These are phyloP conservation scores for Telopea speciosissima DNA, from an alignment of 177 flowering plant genomes.

Conservation along the genomic window DNA sequence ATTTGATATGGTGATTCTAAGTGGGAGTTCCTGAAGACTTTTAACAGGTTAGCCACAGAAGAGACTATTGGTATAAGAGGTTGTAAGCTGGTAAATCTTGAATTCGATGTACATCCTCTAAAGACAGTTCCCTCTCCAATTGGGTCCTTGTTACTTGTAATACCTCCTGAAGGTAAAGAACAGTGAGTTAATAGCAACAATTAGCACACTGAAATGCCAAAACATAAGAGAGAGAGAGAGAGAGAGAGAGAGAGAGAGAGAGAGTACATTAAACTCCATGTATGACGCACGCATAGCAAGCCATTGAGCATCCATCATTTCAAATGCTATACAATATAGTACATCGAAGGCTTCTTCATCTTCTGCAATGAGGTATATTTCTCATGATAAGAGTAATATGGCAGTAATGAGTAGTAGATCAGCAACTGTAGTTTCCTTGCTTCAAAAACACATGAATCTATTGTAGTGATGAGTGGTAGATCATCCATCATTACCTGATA, in stretches of 20 bases:
- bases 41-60: background rate
- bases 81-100: constrained; percentile 89
- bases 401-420: background rate
- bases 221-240: constrained; percentile 5
- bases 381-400: background rate
- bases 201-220: background rate
- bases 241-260: constrained; percentile 24
- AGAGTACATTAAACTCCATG: constrained; percentile 81
- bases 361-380: constrained; percentile 45
- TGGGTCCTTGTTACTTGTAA: constrained; percentile 69
- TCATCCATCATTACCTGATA: constrained; percentile 55
- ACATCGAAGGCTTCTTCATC: constrained; percentile 89
- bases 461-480: background rate
- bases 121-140: constrained; percentile 75
- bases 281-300: constrained; percentile 98
- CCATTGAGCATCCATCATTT: constrained; percentile 99
- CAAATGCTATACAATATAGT: constrained; percentile 83
- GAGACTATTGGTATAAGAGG: constrained; percentile 50
- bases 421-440: background rate
- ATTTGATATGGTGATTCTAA: background rate
- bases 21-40: background rate
- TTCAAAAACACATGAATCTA: background rate
- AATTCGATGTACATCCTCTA: constrained; percentile 69
- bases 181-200: background rate
- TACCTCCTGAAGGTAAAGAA: constrained; percentile 56